Percentiles rank a stretch among this genome's conserved stretches.
These are phyloP conservation scores for Protomyces macrosporus DNA, from an alignment of 1,139 yeast genomes.

Conservation along the genomic window DNA sequence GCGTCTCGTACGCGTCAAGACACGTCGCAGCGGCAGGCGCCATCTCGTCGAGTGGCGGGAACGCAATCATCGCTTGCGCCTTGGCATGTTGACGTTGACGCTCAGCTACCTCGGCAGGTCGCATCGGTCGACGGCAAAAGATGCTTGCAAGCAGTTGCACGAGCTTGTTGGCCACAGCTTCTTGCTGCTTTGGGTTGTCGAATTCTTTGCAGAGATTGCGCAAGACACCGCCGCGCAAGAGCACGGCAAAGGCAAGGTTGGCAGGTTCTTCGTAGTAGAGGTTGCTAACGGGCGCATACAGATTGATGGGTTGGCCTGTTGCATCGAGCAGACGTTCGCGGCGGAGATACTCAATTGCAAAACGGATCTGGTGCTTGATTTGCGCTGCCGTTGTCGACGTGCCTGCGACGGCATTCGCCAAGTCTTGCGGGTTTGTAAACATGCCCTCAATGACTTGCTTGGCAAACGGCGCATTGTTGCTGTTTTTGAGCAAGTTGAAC, in stretches of 20 bases:
- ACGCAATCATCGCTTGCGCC: slow-evolving; percentile 9
- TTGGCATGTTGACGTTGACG: background rate
- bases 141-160: slow-evolving; percentile 18
- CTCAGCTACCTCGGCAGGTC: slow-evolving; percentile 13
- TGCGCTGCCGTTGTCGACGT: slow-evolving; percentile 11
- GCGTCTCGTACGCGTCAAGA: slow-evolving; percentile 19
- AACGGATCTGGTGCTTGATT: slow-evolving; percentile 25
- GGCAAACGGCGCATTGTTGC: slow-evolving; percentile 25
- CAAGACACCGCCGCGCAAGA: slow-evolving; percentile 27
- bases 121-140: slow-evolving; percentile 26
- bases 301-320: slow-evolving; percentile 24
- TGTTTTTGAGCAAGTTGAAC: slow-evolving; percentile 18
- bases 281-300: slow-evolving; percentile 23
- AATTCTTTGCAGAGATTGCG: slow-evolving; percentile 19
- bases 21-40: slow-evolving; percentile 13
- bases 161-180: slow-evolving; percentile 10
- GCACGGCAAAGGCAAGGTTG: slow-evolving; percentile 24
- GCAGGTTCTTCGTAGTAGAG: slow-evolving; percentile 26
- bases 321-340: slow-evolving; percentile 26
- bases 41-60: slow-evolving; percentile 10
- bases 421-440: slow-evolving; percentile 20
- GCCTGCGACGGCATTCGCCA: slow-evolving; percentile 19
- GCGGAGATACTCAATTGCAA: slow-evolving; percentile 25
- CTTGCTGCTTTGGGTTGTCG: slow-evolving; percentile 12
- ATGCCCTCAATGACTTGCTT: slow-evolving; percentile 20